Evolutionary conservation across 306 rosid genomes (phyloP).

Genomic region (Prunus persica): DNA sequence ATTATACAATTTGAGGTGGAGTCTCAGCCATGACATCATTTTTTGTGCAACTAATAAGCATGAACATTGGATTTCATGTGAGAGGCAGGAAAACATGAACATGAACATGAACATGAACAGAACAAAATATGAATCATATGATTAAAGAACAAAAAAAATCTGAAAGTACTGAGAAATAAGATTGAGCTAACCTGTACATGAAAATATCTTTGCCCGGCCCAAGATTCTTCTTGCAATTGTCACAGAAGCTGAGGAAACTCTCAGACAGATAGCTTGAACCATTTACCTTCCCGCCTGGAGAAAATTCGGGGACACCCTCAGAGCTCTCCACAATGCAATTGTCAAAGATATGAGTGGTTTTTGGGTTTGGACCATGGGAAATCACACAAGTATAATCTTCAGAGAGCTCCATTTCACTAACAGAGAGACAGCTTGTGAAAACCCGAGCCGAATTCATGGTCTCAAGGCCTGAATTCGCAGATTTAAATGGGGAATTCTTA

Average conservation of each 20-base stretch:
- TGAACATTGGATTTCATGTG: neutral
- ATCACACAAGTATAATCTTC: constrained; percentile 92
- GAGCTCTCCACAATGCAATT: constrained; percentile 64
- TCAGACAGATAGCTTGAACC: constrained; percentile 31
- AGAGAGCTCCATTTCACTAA: constrained; percentile 73
- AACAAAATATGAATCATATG: neutral
- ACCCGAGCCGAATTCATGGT: constrained; percentile 30
- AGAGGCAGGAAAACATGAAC: neutral
- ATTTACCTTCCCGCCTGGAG: constrained; percentile 26
- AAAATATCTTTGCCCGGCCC: constrained; percentile 76
- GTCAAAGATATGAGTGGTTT: constrained; percentile 73
- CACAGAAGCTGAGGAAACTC: constrained; percentile 69
- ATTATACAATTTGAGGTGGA: neutral
- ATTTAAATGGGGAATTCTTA: constrained; percentile 34
- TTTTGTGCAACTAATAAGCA: neutral
- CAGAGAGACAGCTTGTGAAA: constrained; percentile 51
- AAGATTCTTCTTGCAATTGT: constrained; percentile 68
- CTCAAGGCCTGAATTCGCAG: constrained; percentile 25
- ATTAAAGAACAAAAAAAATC: neutral
- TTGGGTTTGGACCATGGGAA: constrained; percentile 71
- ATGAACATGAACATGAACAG: neutral
- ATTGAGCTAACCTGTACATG: constrained; percentile 79
- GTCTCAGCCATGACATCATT: neutral
- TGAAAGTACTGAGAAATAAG: neutral
- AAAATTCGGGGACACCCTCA: constrained; percentile 40